Percentiles rank a stretch among this genome's conserved stretches.
Evolutionary conservation across 2,329 filamentous ascomycete species (phyloP).

Genomic region (Beauveria brongniartii): DNA sequence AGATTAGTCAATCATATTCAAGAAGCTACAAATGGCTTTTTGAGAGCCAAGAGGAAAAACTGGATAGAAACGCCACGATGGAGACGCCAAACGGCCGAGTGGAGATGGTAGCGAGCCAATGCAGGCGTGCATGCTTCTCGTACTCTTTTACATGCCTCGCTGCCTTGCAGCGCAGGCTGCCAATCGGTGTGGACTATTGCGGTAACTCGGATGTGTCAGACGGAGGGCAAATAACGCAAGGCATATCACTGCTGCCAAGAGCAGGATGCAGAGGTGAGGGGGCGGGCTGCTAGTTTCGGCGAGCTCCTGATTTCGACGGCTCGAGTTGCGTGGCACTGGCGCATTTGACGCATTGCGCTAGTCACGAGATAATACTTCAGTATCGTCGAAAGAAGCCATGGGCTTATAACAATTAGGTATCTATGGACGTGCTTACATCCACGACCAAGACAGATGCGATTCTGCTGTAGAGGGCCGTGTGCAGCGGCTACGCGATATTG

Average conservation of each 20-base stretch:
- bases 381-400: neutral
- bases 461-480: neutral
- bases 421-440: neutral
- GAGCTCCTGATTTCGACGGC: too few relatives aligned
- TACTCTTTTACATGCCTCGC: neutral
- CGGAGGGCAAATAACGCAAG: neutral
- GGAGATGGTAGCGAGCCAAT: neutral
- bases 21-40: neutral
- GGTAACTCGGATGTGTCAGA: neutral
- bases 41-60: neutral
- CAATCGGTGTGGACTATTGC: conserved; percentile 4
- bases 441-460: neutral
- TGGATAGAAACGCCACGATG: neutral
- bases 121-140: conserved; percentile 8
- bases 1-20: neutral
- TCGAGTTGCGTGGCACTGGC: neutral
- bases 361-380: neutral
- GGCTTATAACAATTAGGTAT: neutral
- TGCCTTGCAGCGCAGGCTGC: conserved; percentile 1
- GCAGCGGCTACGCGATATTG: neutral
- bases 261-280: neutral
- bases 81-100: neutral
- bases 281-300: neutral
- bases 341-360: neutral
- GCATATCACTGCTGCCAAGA: neutral